Evolutionary conservation across 1,139 yeast species (phyloP), one percentile per base, ranked within the genome.

Genomic region (Debaryomyces psychrophilus): DNA sequence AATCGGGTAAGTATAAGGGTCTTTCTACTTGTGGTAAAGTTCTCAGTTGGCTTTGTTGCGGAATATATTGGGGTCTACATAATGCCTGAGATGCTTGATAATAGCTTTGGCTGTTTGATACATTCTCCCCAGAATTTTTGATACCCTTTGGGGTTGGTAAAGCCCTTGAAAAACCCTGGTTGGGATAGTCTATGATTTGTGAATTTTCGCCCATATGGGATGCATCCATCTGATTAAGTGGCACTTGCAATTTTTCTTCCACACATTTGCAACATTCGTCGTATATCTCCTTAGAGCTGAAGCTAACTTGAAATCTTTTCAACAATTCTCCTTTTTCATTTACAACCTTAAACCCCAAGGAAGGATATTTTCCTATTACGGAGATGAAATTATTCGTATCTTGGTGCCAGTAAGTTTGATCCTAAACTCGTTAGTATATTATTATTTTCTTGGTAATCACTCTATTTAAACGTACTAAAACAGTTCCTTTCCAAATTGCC

Each of bases 281-380:
- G 43, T 48, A 58, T 17, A 50, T 54, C 3, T 31, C 41, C 22
- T 26, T 31, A 11, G 18, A 39, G 9, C 39, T 22, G 35, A 60
- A 52, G 31, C 60, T 58, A 7, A 60, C 55, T 46, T 61, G 65
- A 42, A 60, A 60, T 38, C 64, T 45, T 18, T 51, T 50, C 20
- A 61, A 17, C 9, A 62, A 43, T 1, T 47, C 47, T 3, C 68
- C 69, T 25, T 38, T 44, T 5, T 52, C 45, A 42, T 54, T 58
- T 5, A 54, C 42, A 41, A 59, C 59, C 41, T 65, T 65, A 43
- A 59, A 52, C 1, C 68, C 69, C n/a, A 65, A 48, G 9, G 60
- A 57, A 2, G 69, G 68, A 23, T 37, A 53, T 41, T 56, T 59
- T 8, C 62, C 51, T 25, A 65, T 52, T 2, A 56, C 43, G 2